A percentile compares a stretch with the other conserved stretches of the same genome.
Conservation (phyloP, 2,329 filamentous ascomycete genomes). For the Trichoderma semiorbis region DNA sequence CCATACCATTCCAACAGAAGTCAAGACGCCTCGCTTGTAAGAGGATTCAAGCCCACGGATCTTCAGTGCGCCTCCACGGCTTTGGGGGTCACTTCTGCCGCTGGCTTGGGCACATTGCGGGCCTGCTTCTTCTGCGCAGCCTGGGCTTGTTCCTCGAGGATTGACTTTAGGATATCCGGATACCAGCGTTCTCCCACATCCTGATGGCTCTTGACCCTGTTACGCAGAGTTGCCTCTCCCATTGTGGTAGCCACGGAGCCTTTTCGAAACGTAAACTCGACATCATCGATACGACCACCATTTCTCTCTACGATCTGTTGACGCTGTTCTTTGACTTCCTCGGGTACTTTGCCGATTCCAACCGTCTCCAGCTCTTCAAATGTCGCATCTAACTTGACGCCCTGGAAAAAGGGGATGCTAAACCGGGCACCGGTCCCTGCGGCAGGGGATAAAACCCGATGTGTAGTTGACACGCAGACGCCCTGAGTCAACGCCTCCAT, state of each 20-base stretch:
- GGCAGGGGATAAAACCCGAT: conserved; percentile 72
- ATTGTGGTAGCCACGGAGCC: conserved; percentile 64
- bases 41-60: neutral
- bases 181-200: conserved; percentile 84
- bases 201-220: conserved; percentile 80
- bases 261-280: conserved; percentile 80
- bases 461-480: conserved; percentile 78
- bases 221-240: conserved; percentile 80
- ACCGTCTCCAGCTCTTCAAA: conserved; percentile 71
- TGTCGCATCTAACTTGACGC: conserved; percentile 71
- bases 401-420: conserved; percentile 85
- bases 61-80: conserved; percentile 34
- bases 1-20: neutral
- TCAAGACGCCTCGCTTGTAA: neutral
- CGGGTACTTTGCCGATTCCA: conserved; percentile 57
- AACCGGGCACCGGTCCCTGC: conserved; percentile 69
- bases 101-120: conserved; percentile 12
- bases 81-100: conserved; percentile 22
- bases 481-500: conserved; percentile 81
- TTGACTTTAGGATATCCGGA: conserved; percentile 57
- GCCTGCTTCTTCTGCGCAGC: conserved; percentile 29
- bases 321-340: conserved; percentile 59
- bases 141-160: conserved; percentile 55
- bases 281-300: conserved; percentile 63
- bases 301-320: conserved; percentile 54